Evolutionary conservation across 2,329 filamentous ascomycete species (phyloP), one percentile per base, ranked within the genome.

Genomic region (Ceratocystis cubensis): DNA sequence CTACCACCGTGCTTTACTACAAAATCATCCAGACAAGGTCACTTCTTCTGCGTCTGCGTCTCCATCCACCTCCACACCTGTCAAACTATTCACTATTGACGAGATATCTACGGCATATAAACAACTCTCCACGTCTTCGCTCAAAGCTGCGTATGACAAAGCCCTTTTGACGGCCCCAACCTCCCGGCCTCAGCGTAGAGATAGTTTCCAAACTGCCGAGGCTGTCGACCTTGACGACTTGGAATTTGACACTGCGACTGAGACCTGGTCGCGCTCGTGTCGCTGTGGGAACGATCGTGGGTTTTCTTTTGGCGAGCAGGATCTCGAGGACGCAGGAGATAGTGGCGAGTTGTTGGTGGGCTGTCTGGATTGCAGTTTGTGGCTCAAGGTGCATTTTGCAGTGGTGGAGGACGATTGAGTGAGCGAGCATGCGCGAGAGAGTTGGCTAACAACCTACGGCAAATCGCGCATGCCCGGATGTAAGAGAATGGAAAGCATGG

Each of bases 171-270:
- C 75, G 61, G 70, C 67, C 64, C 28, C 53, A 8, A 17, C 25
- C 5, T n/a, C 25, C 28, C 37, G 28, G 68, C 65, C 68, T 63
- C 70, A 70, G 61, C 66, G 68, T 63, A 65, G 70, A 67, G 65
- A 73, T 25, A 83, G 82, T 71, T 79, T 79, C 69, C 86, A 83
- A 0, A 84, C 84, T 4, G 78, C 87, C 53, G 85, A 88, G 72
- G 80, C 78, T 2, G 76, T 87, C 44, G 86, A 88, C 72, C 78
- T 88, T 5, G 86, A 88, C 74, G 86, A 88, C 72, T 75, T 88
- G 25, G 75, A 74, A 7, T 82, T 77, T 70, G 81, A 85, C 70
- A 79, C 81, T 67, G 72, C 64, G 5, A 71, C 73, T 17, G 75
- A 75, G 63, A 73, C 76, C 53, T 88, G 84, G 83, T 81, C 79